Evolutionary conservation across 306 rosid genomes (phyloP).

Genomic region (Castanea sativa): DNA sequence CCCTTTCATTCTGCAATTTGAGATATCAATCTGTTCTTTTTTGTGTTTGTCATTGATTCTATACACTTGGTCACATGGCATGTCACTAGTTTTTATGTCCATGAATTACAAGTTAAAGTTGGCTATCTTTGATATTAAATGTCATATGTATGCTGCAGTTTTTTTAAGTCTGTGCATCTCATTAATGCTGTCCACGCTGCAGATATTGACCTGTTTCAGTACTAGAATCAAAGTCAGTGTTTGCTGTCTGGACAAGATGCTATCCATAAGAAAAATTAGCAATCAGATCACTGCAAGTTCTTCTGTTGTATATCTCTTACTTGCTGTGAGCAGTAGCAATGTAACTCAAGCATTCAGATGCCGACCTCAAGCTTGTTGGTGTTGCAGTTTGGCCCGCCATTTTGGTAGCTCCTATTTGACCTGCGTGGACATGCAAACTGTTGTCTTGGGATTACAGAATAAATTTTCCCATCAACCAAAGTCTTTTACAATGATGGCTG

Average conservation of each 20-base stretch:
- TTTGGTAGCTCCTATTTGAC: constrained; percentile 29
- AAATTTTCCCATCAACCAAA: constrained; percentile 12
- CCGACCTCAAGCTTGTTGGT: constrained; percentile 15
- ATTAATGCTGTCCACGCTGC: background rate
- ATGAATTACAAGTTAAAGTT: background rate
- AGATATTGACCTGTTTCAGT: background rate
- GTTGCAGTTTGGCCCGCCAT: constrained; percentile 19
- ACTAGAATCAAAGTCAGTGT: background rate
- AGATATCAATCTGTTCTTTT: background rate
- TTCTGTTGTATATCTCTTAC: constrained; percentile 18
- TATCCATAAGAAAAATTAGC: constrained; percentile 30
- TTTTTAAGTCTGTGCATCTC: background rate
- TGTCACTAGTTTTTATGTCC: background rate
- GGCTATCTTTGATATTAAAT: background rate
- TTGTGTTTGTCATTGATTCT: background rate
- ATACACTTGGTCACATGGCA: background rate
- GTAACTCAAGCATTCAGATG: constrained; percentile 10
- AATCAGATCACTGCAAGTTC: constrained; percentile 18
- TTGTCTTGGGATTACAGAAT: constrained; percentile 21
- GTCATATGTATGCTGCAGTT: background rate
- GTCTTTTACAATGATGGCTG: constrained; percentile 43
- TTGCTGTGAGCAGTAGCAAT: constrained; percentile 24
- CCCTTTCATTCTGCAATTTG: background rate
- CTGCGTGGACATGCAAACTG: constrained; percentile 17
- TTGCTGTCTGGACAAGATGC: constrained; percentile 24